These are phyloP conservation scores for Malus sieversii DNA, from an alignment of 306 rosid species.

Conservation along the genomic window DNA sequence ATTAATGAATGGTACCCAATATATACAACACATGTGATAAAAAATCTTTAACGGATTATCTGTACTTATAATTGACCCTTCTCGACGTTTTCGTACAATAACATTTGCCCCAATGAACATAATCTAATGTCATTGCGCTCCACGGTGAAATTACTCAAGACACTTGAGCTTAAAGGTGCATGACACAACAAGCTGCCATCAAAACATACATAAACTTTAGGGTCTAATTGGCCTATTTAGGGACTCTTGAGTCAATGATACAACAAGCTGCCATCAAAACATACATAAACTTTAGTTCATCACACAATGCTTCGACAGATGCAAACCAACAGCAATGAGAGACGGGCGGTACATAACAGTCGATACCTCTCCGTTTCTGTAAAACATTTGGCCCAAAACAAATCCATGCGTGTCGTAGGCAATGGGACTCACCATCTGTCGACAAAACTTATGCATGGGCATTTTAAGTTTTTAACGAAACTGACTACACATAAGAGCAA, in stretches of 20 bases:
- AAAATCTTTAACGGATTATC: no score
- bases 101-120: no score
- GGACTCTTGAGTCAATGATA: conserved; percentile 74
- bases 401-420: conserved; percentile 61
- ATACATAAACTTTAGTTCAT: conserved; percentile 5
- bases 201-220: no score
- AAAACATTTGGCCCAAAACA: conserved; percentile 70
- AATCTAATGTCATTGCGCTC: no score
- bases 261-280: conserved; percentile 37
- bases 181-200: no score
- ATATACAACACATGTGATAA: no score
- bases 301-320: not conserved
- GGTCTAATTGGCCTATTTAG: conserved; percentile 33
- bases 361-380: conserved; percentile 75
- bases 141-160: no score
- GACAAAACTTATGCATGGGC: conserved; percentile 13
- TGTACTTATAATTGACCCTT: no score
- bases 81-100: no score
- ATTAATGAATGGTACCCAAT: no score
- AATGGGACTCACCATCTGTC: conserved; percentile 48
- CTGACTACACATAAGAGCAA: not conserved
- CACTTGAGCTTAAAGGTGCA: no score
- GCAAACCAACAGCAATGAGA: not conserved
- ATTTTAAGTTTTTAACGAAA: not conserved
- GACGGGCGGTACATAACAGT: not conserved